phyloP scores from a whole-genome alignment of 495 filamentous ascomycete genomes.

The Tuber indicum region DNA sequence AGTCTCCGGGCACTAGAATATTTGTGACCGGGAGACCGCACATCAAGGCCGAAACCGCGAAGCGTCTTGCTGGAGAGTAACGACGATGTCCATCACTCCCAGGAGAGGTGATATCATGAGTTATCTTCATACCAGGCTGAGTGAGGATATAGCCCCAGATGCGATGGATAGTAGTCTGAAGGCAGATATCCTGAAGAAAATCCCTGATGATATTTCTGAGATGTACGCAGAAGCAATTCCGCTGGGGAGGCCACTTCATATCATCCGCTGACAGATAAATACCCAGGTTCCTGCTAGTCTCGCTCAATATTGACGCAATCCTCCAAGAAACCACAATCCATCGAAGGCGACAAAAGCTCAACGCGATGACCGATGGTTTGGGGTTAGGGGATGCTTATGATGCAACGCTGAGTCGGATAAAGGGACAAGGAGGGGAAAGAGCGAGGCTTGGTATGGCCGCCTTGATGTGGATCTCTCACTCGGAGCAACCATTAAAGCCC shows the following conservation, averaged over 20 bases:
- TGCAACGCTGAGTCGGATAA: not conserved
- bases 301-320: too few species aligned
- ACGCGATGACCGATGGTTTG: not conserved
- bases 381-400: not conserved
- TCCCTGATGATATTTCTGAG: not conserved
- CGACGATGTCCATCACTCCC: not conserved
- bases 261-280: too few species aligned
- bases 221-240: not conserved
- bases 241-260: not conserved
- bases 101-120: not conserved
- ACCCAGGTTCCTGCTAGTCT: too few species aligned
- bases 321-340: too few species aligned
- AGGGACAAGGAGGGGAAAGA: not conserved
- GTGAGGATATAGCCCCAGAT: not conserved
- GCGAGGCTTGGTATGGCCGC: not conserved
- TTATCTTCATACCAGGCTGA: not conserved
- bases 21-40: not conserved
- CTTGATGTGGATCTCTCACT: too few species aligned
- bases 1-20: not conserved
- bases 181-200: not conserved
- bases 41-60: not conserved
- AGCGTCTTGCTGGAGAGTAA: not conserved
- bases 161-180: not conserved
- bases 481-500: not conserved
- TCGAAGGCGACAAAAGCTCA: too few species aligned